phyloP scores from a whole-genome alignment of 2,329 filamentous ascomycete genomes.

The Achaetomium macrosporum region DNA sequence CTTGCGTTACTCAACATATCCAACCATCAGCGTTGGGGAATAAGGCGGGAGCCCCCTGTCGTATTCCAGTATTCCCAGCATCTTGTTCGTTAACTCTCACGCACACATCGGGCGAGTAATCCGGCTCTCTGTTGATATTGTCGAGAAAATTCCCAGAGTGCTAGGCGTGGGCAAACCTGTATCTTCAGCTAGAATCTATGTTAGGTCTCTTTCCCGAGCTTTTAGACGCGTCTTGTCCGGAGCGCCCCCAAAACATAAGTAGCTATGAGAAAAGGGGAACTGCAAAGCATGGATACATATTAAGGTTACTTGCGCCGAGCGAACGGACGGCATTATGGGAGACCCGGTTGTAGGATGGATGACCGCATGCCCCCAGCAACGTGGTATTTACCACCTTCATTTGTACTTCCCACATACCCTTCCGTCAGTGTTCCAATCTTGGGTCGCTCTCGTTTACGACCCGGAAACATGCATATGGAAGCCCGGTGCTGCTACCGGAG shows the following conservation, averaged over 20 bases:
- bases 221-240: too few relatives aligned
- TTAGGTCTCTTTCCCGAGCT: too few relatives aligned
- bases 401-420: conserved; percentile 19
- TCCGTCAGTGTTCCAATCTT: conserved; percentile 12
- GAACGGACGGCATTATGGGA: conserved; percentile 18
- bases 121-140: neutral
- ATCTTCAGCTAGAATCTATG: neutral
- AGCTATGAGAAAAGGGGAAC: neutral
- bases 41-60: neutral
- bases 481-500: conserved; percentile 10
- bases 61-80: neutral
- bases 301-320: conserved; percentile 5
- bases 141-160: neutral
- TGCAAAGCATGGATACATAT: neutral
- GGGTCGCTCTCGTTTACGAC: conserved; percentile 17
- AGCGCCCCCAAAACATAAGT: too few relatives aligned
- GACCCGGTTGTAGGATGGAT: conserved; percentile 3
- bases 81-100: neutral
- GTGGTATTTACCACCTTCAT: conserved; percentile 21
- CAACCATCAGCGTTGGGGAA: neutral
- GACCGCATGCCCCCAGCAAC: conserved; percentile 13
- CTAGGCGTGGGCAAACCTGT: neutral
- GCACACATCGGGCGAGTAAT: neutral
- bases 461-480: conserved; percentile 16
- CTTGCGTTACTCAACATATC: conserved; percentile 15